Conservation (phyloP, 495 filamentous ascomycete genomes). For the Hypoxylon trugodes region DNA sequence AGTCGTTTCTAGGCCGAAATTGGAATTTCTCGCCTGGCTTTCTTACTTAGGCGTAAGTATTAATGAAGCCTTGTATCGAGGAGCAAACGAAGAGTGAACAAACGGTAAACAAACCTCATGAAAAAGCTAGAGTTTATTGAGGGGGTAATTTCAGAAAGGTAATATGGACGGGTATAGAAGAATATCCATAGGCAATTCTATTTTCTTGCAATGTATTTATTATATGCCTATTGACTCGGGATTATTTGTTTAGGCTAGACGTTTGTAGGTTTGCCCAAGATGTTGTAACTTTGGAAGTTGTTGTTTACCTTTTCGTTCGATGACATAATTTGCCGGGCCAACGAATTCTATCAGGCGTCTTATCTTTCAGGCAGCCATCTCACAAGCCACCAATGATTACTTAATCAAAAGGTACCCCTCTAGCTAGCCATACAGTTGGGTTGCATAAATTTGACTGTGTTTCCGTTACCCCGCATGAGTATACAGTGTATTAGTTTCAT, state of each 20-base stretch:
- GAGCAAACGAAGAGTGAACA: not conserved
- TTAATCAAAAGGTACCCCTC: no score
- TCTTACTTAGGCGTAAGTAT: constrained; percentile 39
- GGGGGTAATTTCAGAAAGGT: not conserved
- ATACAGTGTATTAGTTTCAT: no score
- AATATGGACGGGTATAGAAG: not conserved
- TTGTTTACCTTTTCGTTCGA: constrained; percentile 28
- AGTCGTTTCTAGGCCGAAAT: constrained; percentile 49
- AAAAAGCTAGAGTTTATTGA: not conserved
- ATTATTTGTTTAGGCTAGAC: constrained; percentile 10
- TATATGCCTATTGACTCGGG: not conserved
- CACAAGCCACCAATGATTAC: no score
- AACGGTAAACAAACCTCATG: constrained; percentile 29
- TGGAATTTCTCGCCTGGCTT: constrained; percentile 47
- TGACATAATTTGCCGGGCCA: constrained; percentile 44
- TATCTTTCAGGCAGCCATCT: no score
- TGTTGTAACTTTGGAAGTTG: no score
- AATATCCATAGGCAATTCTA: not conserved
- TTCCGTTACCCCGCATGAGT: no score
- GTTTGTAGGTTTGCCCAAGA: not conserved
- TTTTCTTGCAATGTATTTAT: constrained; percentile 1
- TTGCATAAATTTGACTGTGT: no score
- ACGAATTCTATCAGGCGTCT: constrained; percentile 8
- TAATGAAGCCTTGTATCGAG: not conserved
- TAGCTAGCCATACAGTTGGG: no score